phyloP scores from a whole-genome alignment of 2,329 filamentous ascomycete species.

The Arthrinium puccinioides region DNA sequence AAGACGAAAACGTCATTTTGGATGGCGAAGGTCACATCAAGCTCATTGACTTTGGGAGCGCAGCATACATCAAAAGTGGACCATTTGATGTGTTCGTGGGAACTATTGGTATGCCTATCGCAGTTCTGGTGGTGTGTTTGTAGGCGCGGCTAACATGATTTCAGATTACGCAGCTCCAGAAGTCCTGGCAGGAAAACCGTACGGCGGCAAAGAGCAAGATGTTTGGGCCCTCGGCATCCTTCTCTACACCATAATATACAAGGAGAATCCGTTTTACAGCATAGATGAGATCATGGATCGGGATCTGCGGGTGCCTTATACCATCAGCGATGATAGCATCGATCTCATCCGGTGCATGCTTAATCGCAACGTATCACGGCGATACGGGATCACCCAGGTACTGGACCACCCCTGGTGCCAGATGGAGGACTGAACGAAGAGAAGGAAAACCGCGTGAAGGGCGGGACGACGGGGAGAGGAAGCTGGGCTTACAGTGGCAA shows the following conservation, averaged over 20 bases:
- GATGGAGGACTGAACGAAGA: constrained; percentile 11
- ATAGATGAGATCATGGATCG: constrained; percentile 99
- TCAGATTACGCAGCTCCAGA: constrained; percentile 97
- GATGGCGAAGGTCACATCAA: constrained; percentile 95
- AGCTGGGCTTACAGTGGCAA: background rate
- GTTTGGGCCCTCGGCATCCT: constrained; percentile 97
- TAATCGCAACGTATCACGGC: constrained; percentile 74
- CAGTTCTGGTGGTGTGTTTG: background rate
- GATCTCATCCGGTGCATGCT: constrained; percentile 89
- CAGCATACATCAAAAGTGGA: constrained; percentile 95
- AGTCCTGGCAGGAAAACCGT: constrained; percentile 85
- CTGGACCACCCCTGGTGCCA: constrained; percentile 80
- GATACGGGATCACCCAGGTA: constrained; percentile 83
- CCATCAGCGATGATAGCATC: constrained; percentile 86
- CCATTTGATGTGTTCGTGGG: constrained; percentile 99
- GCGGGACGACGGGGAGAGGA: background rate
- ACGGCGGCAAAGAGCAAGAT: constrained; percentile 93
- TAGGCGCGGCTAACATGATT: constrained; percentile 8
- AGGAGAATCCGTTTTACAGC: constrained; percentile 98
- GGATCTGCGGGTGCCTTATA: constrained; percentile 82
- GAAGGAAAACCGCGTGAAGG: background rate
- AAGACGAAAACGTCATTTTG: constrained; percentile 95
- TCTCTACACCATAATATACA: constrained; percentile 98
- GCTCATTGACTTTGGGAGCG: constrained; percentile 95
- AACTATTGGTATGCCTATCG: constrained; percentile 89